Evolutionary conservation across 2,329 filamentous ascomycete species (phyloP).

Genomic region (Colletotrichum tanaceti): DNA sequence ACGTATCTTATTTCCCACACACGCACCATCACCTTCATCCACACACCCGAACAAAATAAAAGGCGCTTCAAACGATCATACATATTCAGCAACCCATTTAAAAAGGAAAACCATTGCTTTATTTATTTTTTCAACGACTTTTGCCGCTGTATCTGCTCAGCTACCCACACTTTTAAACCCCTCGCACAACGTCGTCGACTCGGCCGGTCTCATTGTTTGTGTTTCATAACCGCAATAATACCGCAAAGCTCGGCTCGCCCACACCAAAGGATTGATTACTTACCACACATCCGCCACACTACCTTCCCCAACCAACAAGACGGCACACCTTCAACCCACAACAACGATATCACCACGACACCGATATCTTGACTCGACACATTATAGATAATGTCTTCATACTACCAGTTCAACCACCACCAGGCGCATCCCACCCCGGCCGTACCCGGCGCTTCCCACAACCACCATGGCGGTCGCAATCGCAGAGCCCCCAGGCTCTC

Average conservation of each 20-base stretch:
- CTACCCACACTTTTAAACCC: constrained; percentile 5
- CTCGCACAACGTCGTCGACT: constrained; percentile 38
- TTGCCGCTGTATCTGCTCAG: constrained; percentile 8
- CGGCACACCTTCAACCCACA: constrained; percentile 10
- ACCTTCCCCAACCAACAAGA: constrained; percentile 32
- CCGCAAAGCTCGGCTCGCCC: constrained; percentile 39
- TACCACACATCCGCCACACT: constrained; percentile 31
- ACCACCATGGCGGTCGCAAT: constrained; percentile 85
- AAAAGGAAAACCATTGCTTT: constrained; percentile 21
- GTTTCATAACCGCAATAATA: constrained; percentile 38
- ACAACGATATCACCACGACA: constrained; percentile 24
- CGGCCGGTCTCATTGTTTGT: constrained; percentile 39
- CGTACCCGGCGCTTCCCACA: constrained; percentile 71
- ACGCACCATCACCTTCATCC: constrained; percentile 15
- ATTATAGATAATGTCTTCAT: constrained; percentile 68
- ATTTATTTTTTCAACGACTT: constrained; percentile 10
- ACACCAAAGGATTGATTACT: constrained; percentile 22
- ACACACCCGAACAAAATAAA: constrained; percentile 7
- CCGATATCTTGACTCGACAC: constrained; percentile 10
- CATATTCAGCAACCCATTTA: neutral
- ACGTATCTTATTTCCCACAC: constrained; percentile 18
- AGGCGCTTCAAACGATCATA: constrained; percentile 10
- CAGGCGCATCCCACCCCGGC: constrained; percentile 68
- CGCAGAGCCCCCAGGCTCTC: constrained; percentile 85
- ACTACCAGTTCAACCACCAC: constrained; percentile 72